These are phyloP conservation scores for Vaccinium vitisidaea DNA, from an alignment of 148 eudicot genomes.

Conservation along the genomic window DNA sequence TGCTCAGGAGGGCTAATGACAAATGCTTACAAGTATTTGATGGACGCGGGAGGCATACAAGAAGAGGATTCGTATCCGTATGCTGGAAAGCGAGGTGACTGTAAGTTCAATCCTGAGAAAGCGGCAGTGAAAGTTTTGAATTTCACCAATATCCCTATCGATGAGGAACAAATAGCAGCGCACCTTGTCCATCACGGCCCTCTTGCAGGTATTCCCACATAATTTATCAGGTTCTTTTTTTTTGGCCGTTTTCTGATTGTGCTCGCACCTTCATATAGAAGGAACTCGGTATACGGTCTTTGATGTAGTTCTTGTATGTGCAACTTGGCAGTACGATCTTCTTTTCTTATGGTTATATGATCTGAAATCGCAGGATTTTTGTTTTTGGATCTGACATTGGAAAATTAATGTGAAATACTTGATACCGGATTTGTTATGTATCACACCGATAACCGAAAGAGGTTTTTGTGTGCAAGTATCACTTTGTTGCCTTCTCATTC, in stretches of 20 bases:
- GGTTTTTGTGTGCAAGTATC: not conserved
- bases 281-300: not conserved
- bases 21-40: constrained; percentile 72
- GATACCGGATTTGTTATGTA: not conserved
- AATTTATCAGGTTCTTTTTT: not conserved
- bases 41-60: constrained; percentile 75
- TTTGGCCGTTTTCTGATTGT: not conserved
- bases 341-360: not conserved
- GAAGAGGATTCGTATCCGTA: constrained; percentile 72
- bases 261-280: not conserved
- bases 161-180: constrained; percentile 87
- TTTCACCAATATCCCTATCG: constrained; percentile 62
- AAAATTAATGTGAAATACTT: not conserved
- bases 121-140: constrained; percentile 55
- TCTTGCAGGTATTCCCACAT: constrained; percentile 55
- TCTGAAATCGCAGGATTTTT: not conserved
- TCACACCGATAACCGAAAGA: not conserved
- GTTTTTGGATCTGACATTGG: not conserved
- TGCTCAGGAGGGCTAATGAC: constrained; percentile 92
- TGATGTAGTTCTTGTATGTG: not conserved
- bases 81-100: constrained; percentile 63
- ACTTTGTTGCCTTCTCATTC: not conserved
- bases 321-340: not conserved
- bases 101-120: constrained; percentile 54
- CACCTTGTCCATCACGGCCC: constrained; percentile 74